Evolutionary conservation across 805 yeast species (phyloP), one percentile per base, ranked within the genome.

Genomic region (Wickerhamomyces queroliae): DNA sequence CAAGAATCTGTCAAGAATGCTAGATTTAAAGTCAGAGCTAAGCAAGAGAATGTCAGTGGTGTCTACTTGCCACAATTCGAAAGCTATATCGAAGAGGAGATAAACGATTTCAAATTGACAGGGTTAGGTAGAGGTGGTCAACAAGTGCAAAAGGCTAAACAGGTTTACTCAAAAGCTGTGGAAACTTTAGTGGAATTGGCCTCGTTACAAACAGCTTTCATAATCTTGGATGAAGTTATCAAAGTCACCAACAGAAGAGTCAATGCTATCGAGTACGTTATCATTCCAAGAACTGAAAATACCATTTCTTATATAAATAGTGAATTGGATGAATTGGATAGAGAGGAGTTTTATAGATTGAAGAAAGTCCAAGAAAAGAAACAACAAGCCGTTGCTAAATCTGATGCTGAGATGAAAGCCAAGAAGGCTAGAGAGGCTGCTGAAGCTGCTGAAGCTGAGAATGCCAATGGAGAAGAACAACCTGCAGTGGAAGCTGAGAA

Each of bases 101-200:
- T 87, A 59, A 91, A 91, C 56, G 99, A 93, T 58, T 91, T 91
- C 72, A 87, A 87, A 62, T 71, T 91, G 78, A 91, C 98, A 5
- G 99, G 99, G 52, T 72, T 91, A 50, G 99, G 99, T 37, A 77
- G 97, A 62, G 99, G 99, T 65, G 98, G 99, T 48, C 98, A 91
- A 65, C 98, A 91, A 62, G 95, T 91, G 39, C 95, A 86, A 63
- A 83, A 83, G 63, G 97, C 98, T 41, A 89, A 90, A 64, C 76
- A 77, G 49, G 95, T 93, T 19, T 93, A 93, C 63, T 82, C 96
- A 27, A 86, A 82, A 56, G 96, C 96, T 12, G 97, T 93, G n/a
- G 98, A 93, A 64, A 89, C 97, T 0, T 73, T 91, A 47, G 97
- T 91, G 24, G 97, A 89, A 59, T 73, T 91, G 50, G 99, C 99